Evolutionary conservation across 352 stramenopile genomes (phyloP).

Genomic region (Pythium brassicae): DNA sequence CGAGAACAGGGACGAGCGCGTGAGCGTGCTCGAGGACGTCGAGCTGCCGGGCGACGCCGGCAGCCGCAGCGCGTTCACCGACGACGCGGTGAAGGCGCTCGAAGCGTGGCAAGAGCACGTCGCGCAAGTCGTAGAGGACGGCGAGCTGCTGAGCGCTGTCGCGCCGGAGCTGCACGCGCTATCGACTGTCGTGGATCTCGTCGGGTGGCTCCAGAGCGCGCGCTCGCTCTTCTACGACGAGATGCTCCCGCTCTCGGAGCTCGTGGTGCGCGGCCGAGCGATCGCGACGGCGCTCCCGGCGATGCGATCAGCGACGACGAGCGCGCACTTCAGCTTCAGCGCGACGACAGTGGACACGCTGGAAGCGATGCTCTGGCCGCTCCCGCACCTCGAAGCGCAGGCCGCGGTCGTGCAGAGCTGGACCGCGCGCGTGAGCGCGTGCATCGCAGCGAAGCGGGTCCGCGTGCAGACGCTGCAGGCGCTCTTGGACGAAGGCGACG

Average conservation of each 20-base stretch:
- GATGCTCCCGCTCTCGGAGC: constrained; percentile 49
- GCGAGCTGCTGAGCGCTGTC: constrained; percentile 61
- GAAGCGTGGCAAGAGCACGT: constrained; percentile 69
- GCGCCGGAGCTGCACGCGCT: constrained; percentile 53
- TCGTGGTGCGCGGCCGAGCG: constrained; percentile 46
- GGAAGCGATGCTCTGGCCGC: constrained; percentile 60
- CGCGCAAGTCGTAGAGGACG: constrained; percentile 48
- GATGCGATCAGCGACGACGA: constrained; percentile 13
- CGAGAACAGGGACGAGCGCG: constrained; percentile 64
- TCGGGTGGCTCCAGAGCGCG: constrained; percentile 76
- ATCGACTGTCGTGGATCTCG: constrained; percentile 42
- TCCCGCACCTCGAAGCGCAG: constrained; percentile 62
- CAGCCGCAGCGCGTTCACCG: constrained; percentile 24
- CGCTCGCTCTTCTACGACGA: constrained; percentile 82
- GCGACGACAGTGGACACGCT: constrained; percentile 34
- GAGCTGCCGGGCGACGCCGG: constrained; percentile 28
- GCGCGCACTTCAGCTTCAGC: constrained; percentile 11
- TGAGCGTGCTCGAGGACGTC: constrained; percentile 55
- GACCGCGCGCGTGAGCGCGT: constrained; percentile 48
- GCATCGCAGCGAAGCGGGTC: constrained; percentile 59
- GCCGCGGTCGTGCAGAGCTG: constrained; percentile 65
- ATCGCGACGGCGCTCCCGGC: constrained; percentile 29
- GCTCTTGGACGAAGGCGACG: constrained; percentile 52
- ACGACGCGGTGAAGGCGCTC: constrained; percentile 70
- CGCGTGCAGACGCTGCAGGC: constrained; percentile 46